phyloP scores from a whole-genome alignment of 2,329 filamentous ascomycete species.

The Thermomyces lanuginosus region DNA sequence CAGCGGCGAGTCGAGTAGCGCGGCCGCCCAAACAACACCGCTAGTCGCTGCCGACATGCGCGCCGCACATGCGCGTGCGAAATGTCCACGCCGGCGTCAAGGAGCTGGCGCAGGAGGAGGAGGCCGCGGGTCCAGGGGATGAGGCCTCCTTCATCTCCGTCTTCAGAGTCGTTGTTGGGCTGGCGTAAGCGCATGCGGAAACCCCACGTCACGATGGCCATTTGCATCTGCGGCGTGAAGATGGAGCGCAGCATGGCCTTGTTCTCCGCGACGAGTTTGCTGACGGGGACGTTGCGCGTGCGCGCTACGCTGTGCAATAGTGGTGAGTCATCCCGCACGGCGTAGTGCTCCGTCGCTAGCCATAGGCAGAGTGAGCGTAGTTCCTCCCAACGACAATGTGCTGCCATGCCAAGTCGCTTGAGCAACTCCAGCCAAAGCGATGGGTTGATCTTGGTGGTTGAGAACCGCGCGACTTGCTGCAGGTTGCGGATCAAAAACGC shows the following conservation, averaged over 20 bases:
- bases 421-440: conserved; percentile 42
- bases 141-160: conserved; percentile 10
- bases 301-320: conserved; percentile 6
- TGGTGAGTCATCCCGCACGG: conserved; percentile 6
- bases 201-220: conserved; percentile 35
- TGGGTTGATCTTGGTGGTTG: conserved; percentile 23
- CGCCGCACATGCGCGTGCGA: conserved; percentile 13
- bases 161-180: conserved; percentile 8
- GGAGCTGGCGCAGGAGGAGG: conserved; percentile 22
- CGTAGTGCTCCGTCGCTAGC: conserved; percentile 34
- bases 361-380: conserved; percentile 36
- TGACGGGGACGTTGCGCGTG: conserved; percentile 4
- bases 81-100: conserved; percentile 20
- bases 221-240: conserved; percentile 29
- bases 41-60: conserved; percentile 21
- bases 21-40: conserved; percentile 20
- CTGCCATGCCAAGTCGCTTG: conserved; percentile 42
- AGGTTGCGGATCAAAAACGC: conserved; percentile 32
- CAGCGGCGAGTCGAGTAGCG: conserved; percentile 15
- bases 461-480: conserved; percentile 31
- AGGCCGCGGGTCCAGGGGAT: conserved; percentile 26
- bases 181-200: conserved; percentile 21
- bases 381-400: conserved; percentile 36
- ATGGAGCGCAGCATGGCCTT: conserved; percentile 21
- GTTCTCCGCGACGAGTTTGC: conserved; percentile 6